phyloP scores from a whole-genome alignment of 495 filamentous ascomycete genomes.

The Ascodesmis nigricans region DNA sequence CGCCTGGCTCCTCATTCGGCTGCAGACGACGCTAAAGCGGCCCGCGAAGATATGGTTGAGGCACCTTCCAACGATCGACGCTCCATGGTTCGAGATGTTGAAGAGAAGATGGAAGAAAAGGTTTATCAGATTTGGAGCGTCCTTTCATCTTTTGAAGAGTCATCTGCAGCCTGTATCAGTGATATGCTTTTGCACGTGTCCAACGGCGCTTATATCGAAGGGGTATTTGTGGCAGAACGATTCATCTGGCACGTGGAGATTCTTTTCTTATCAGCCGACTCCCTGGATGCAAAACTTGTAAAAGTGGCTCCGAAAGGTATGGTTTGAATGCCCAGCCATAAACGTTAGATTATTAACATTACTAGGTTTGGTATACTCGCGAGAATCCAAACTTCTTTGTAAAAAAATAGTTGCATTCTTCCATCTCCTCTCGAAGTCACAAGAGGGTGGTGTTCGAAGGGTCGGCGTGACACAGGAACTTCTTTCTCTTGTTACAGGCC shows the following conservation, averaged over 20 bases:
- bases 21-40: constrained; percentile 25
- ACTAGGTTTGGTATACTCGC: constrained; percentile 63
- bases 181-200: constrained; percentile 99
- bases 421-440: constrained; percentile 72
- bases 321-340: constrained; percentile 10
- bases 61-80: constrained; percentile 49
- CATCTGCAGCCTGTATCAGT: constrained; percentile 91
- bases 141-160: constrained; percentile 89
- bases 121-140: constrained; percentile 98
- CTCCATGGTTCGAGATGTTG: constrained; percentile 52
- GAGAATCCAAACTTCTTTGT: constrained; percentile 91
- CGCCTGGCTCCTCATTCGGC: constrained; percentile 38
- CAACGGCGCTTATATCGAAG: constrained; percentile 89
- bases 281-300: constrained; percentile 50
- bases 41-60: constrained; percentile 27
- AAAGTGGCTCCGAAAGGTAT: constrained; percentile 52
- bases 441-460: constrained; percentile 67
- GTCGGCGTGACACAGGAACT: constrained; percentile 94
- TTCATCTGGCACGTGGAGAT: constrained; percentile 95
- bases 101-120: constrained; percentile 92
- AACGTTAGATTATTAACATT: constrained; percentile 3
- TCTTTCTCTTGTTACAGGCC: constrained; percentile 78
- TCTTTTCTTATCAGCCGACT: constrained; percentile 72
- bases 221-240: constrained; percentile 82
- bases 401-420: constrained; percentile 99